Conservation (phyloP, 2,329 filamentous ascomycete species). For the Coniochaeta sp. region DNA sequence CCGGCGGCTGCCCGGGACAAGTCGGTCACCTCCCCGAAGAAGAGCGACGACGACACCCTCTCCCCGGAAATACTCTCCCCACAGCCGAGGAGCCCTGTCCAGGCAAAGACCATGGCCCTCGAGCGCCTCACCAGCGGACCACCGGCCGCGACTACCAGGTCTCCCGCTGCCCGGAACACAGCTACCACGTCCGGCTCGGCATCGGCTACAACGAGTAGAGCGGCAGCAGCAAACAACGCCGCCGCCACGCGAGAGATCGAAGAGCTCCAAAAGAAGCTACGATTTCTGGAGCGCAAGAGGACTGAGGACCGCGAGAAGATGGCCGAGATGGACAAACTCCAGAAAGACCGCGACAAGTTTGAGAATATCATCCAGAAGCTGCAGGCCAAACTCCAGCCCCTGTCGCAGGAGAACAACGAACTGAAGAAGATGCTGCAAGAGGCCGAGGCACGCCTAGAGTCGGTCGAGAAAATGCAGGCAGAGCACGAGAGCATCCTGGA, state of each 20-base stretch:
- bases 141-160: slow-evolving; percentile 22
- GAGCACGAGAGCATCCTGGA: slow-evolving; percentile 83
- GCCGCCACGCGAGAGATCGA: slow-evolving; percentile 64
- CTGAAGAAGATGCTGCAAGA: slow-evolving; percentile 73
- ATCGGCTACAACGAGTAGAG: slow-evolving; percentile 3
- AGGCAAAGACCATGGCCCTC: slow-evolving; percentile 40
- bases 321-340: slow-evolving; percentile 67
- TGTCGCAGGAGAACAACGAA: slow-evolving; percentile 71
- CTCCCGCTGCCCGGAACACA: slow-evolving; percentile 17
- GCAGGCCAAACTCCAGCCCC: slow-evolving; percentile 79
- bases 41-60: slow-evolving; percentile 41
- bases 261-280: slow-evolving; percentile 80
- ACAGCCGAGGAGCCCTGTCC: slow-evolving; percentile 41
- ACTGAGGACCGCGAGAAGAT: slow-evolving; percentile 79
- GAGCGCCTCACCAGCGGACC: slow-evolving; percentile 37
- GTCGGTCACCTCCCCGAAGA: slow-evolving; percentile 34
- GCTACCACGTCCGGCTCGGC: slow-evolving; percentile 1
- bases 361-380: slow-evolving; percentile 85
- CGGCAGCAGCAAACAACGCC: slow-evolving; percentile 39
- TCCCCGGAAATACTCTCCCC: slow-evolving; percentile 38
- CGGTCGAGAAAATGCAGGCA: slow-evolving; percentile 65
- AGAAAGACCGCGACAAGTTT: slow-evolving; percentile 69
- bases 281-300: slow-evolving; percentile 80
- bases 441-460: slow-evolving; percentile 59
- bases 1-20: slow-evolving; percentile 24